Percentiles rank a stretch among this genome's conserved stretches.
These are phyloP conservation scores for Gracilariopsis chorda DNA, from an alignment of 23 red algal genomes.

Conservation along the genomic window DNA sequence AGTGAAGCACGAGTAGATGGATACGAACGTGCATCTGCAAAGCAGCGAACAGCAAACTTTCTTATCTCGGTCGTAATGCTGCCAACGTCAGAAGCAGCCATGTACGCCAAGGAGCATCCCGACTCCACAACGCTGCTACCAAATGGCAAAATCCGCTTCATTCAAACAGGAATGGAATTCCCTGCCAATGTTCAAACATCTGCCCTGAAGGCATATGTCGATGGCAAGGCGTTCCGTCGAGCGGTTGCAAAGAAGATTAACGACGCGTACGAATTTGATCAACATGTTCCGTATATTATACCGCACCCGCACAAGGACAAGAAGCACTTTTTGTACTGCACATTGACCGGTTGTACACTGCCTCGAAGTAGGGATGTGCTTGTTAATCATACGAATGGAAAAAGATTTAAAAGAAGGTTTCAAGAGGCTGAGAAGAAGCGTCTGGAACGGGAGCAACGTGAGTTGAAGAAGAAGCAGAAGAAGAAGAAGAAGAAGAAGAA, in stretches of 20 bases:
- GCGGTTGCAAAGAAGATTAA: neutral
- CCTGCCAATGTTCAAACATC: neutral
- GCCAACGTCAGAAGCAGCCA: neutral
- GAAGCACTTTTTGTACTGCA: slow-evolving; percentile 61
- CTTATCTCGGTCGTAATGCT: too few species aligned
- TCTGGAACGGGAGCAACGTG: neutral
- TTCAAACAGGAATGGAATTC: slow-evolving; percentile 44
- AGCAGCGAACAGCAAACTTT: too few species aligned
- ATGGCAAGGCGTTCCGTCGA: slow-evolving; percentile 13
- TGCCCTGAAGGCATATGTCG: slow-evolving; percentile 11
- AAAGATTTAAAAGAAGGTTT: neutral
- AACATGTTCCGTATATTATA: slow-evolving; percentile 37
- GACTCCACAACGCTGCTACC: neutral
- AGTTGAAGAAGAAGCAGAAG: neutral
- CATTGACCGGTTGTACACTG: neutral
- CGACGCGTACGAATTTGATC: slow-evolving; percentile 57
- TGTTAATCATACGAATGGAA: slow-evolving; percentile 18
- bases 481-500: neutral
- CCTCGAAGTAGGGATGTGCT: slow-evolving; percentile 18
- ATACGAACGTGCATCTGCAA: too few species aligned
- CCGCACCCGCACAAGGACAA: slow-evolving; percentile 20
- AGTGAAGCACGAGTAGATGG: too few species aligned
- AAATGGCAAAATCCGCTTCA: slow-evolving; percentile 50
- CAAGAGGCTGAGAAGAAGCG: neutral
- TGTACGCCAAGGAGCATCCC: slow-evolving; percentile 15